These are phyloP conservation scores for Orychophragmus violaceus DNA, from an alignment of 345 rosid species.

Conservation along the genomic window DNA sequence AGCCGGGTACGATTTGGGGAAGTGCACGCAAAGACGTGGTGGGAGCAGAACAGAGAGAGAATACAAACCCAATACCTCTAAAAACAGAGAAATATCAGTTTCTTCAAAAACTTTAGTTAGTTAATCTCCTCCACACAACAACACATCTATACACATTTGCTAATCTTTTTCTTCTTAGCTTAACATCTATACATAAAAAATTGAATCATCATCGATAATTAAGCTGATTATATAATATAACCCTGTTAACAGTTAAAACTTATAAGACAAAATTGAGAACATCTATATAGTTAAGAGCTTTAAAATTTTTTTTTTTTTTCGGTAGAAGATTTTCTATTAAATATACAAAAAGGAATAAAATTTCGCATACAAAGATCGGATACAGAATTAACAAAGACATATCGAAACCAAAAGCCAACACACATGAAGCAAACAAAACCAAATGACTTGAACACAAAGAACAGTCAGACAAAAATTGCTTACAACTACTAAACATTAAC, in stretches of 20 bases:
- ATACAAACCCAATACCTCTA: conserved; percentile 90
- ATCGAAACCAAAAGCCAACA: no score
- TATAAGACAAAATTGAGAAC: not conserved
- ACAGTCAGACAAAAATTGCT: no score
- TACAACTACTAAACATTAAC: no score
- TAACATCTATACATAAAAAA: conserved; percentile 12
- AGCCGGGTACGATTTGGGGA: conserved; percentile 92
- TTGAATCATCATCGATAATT: not conserved
- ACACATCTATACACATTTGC: conserved; percentile 14
- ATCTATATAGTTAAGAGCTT: no score
- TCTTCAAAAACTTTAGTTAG: conserved; percentile 11
- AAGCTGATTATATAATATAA: not conserved
- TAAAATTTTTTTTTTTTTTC: no score
- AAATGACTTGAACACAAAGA: no score
- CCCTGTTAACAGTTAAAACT: not conserved
- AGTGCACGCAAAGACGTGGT: conserved; percentile 85
- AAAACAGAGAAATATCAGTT: conserved; percentile 1
- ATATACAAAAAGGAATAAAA: no score
- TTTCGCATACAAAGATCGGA: no score
- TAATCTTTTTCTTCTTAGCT: not conserved
- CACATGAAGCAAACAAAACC: no score
- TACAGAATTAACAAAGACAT: no score
- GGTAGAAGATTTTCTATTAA: no score
- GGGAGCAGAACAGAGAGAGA: conserved; percentile 97
- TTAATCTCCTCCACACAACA: conserved; percentile 6